Base-by-base conservation (phyloP, 1,139 yeast species). In the Ogataea hybrid region DNA sequence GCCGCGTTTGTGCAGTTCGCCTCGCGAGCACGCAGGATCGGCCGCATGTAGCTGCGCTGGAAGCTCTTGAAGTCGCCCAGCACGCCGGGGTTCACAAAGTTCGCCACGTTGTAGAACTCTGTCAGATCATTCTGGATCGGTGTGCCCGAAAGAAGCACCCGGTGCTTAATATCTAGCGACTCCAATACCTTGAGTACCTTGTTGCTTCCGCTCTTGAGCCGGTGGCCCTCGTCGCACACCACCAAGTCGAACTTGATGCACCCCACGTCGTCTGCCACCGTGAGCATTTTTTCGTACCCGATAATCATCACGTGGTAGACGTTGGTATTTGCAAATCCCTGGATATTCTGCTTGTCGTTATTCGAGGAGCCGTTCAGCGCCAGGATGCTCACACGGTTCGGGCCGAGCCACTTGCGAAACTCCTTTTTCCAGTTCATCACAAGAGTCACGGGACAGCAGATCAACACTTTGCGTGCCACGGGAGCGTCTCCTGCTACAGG, bases 141-240 rank as follows among this genome's bases (percentile, higher is more conserved):
- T 0, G 98, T 92, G 0, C 98, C 98, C 0, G 96, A 80, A 8
- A 92, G 65, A 16, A 92, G 59, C 4, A 92, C 67, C 50, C 82
- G 77, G 37, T 70, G 75, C 11, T 71, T 69, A 4, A 86, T 73
- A 30, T 78, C 69, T 20, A 90, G 64, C 2, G 69, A 63, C 32
- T 75, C 75, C 39, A 90, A 68, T 0, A 80, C 77, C 47, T 78
- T 79, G 41, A 88, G 69, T 0, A 85, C 79, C 59, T 88, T 88
- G 47, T 85, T 87, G 11, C 78, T 62, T 21, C 75, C 71, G 52
- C 75, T 84, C 55, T 90, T 90, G 49, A 90, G 69, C 39, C 95
- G 70, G 60, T 90, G 97, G 3, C 97, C 98, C 60, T 94, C 99
- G 61, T 94, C 99, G 62, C 98, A 92, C 0, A 94, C 77, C 29